A percentile compares a stretch with the other conserved stretches of the same genome.
Evolutionary conservation across 345 rosid genomes (phyloP).

Genomic region (Psidium guajava): DNA sequence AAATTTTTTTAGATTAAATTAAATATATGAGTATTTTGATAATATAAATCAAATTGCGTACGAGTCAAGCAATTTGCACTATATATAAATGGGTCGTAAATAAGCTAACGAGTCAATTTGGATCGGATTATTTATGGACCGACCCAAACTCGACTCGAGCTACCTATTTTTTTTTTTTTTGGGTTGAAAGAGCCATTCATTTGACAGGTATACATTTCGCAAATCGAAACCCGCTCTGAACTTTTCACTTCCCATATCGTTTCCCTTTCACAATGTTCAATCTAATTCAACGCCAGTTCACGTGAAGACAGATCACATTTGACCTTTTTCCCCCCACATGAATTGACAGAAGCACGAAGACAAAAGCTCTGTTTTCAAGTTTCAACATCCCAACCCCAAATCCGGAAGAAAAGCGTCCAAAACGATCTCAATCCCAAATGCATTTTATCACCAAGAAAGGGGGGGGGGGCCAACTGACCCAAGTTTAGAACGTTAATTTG

Average conservation of each 20-base stretch:
- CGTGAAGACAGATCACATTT: not conserved
- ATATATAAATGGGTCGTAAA: too few species aligned
- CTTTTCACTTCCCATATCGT: not conserved
- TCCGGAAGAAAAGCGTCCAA: not conserved
- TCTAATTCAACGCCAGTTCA: not conserved
- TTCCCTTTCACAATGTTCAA: not conserved
- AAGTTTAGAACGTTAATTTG: not conserved
- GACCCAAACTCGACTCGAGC: too few species aligned
- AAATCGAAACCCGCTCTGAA: not conserved
- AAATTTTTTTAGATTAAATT: too few species aligned
- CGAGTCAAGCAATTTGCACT: too few species aligned
- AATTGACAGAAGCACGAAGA: not conserved
- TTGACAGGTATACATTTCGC: too few species aligned
- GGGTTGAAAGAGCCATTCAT: too few species aligned
- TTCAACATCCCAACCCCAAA: not conserved
- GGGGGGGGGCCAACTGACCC: not conserved
- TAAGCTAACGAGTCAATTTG: too few species aligned
- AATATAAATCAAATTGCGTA: too few species aligned
- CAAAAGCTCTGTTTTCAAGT: not conserved
- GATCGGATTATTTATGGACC: too few species aligned
- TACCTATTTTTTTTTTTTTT: too few species aligned
- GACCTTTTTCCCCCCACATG: not conserved
- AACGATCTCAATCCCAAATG: not conserved
- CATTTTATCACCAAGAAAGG: not conserved
- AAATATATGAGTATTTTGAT: too few species aligned